A percentile compares a stretch with the other conserved stretches of the same genome.
Evolutionary conservation across 2,329 filamentous ascomycete species (phyloP).

Genomic region (Stemphylium vesicarium): DNA sequence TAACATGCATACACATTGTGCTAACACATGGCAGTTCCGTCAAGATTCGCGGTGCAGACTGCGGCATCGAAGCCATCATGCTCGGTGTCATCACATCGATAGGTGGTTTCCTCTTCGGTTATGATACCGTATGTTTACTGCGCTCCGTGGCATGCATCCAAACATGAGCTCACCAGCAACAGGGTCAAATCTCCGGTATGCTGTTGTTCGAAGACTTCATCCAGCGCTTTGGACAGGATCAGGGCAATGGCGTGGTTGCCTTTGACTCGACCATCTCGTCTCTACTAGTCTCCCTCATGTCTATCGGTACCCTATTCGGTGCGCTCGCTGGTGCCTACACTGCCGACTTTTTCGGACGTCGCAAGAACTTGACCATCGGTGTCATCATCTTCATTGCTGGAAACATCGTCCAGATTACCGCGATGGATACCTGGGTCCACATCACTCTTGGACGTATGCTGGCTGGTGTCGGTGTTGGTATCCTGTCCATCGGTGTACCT

Average conservation of each 20-base stretch:
- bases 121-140: slow-evolving; percentile 59
- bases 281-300: slow-evolving; percentile 43
- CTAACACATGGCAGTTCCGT: slow-evolving; percentile 30
- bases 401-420: slow-evolving; percentile 53
- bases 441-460: slow-evolving; percentile 57
- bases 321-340: slow-evolving; percentile 54
- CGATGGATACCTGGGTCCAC: slow-evolving; percentile 51
- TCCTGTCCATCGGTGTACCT: slow-evolving; percentile 64
- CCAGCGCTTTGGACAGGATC: slow-evolving; percentile 60
- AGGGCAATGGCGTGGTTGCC: slow-evolving; percentile 48
- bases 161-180: neutral
- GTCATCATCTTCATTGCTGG: slow-evolving; percentile 54
- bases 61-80: slow-evolving; percentile 54
- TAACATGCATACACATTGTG: neutral
- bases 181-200: slow-evolving; percentile 48
- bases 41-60: slow-evolving; percentile 40
- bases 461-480: slow-evolving; percentile 53
- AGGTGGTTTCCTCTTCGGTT: slow-evolving; percentile 68
- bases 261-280: slow-evolving; percentile 55
- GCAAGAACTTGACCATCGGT: slow-evolving; percentile 56
- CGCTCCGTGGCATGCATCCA: neutral
- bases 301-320: slow-evolving; percentile 52
- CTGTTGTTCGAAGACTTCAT: slow-evolving; percentile 59
- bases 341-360: slow-evolving; percentile 60
- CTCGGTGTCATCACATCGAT: slow-evolving; percentile 63